Evolutionary conservation across 2,329 filamentous ascomycete species (phyloP), one percentile per base, ranked within the genome.

Genomic region (Diaporthe sp.): DNA sequence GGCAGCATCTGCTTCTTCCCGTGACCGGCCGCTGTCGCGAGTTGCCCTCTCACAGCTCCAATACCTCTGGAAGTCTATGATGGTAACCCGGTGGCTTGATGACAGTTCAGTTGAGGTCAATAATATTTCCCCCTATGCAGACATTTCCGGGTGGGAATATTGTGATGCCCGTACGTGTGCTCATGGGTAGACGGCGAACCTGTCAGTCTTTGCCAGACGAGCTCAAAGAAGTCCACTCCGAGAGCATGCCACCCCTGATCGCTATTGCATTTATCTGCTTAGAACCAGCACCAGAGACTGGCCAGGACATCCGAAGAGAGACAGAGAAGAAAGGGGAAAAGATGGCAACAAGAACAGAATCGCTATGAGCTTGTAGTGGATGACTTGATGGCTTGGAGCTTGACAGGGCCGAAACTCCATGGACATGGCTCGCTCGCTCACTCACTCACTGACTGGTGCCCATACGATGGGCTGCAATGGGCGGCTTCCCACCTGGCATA

Each of bases 1-100:
- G n/a, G 71, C 42, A 55, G 42, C 46, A 25, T 34, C 61, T 53
- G 49, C 58, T 25, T 65, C 49, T 65, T 44, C 37, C 49, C 39
- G 46, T 49, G 34, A 31, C 49, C 71, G 7, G 49, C 58, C 9
- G 19, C 42, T 13, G 49, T 37, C 25, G 25, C 15, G 22, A 19
- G 37, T 31, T 31, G 7, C 25, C 51, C 19, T 73, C 25, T 28
- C 34, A 70, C 17, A 28, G 34, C 34, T 28, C 17, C 5, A 12
- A 37, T 6, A 34, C 7, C 15, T n/a, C 13, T 15, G n/a, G 22
- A 13, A 22, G n/a, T 28, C 13, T 28, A 42, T 42, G 22, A 31
- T 34, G 19, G 15, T 39, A 42, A 17, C n/a, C 34, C 49, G 49
- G 49, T 25, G n/a, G 22, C 5, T 42, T 55, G 22, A 15, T 55